These are phyloP conservation scores for Coemansia sp. DNA, from an alignment of 192 early-diverging fungal species.

Conservation along the genomic window DNA sequence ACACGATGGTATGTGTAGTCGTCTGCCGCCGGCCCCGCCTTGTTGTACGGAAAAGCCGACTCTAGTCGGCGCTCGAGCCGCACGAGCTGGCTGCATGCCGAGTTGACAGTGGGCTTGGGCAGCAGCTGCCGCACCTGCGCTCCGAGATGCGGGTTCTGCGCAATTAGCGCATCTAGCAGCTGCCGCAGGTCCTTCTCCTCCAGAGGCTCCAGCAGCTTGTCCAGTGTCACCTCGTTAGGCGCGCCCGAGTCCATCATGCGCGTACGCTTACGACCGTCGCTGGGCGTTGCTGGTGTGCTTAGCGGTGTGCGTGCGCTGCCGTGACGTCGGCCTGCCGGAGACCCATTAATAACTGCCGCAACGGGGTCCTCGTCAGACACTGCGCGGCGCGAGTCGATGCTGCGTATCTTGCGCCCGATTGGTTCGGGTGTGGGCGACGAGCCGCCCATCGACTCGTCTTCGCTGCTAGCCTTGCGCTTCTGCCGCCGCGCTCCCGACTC, in stretches of 20 bases:
- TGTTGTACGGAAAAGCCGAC: slow-evolving; percentile 85
- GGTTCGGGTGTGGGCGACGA: slow-evolving; percentile 49
- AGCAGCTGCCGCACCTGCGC: slow-evolving; percentile 69
- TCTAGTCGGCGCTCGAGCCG: slow-evolving; percentile 69
- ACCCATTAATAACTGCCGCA: slow-evolving; percentile 16
- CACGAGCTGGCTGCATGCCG: slow-evolving; percentile 65
- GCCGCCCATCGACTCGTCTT: slow-evolving; percentile 52
- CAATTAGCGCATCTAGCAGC: slow-evolving; percentile 72
- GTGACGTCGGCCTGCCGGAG: slow-evolving; percentile 11
- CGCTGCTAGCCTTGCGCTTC: slow-evolving; percentile 52
- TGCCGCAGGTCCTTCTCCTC: slow-evolving; percentile 72
- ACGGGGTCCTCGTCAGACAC: slow-evolving; percentile 17
- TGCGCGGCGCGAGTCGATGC: slow-evolving; percentile 16
- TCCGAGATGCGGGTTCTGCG: slow-evolving; percentile 70
- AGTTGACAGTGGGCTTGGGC: slow-evolving; percentile 82
- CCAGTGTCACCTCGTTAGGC: slow-evolving; percentile 42
- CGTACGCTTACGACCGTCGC: slow-evolving; percentile 38
- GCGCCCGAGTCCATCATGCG: slow-evolving; percentile 21
- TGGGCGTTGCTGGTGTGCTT: neutral
- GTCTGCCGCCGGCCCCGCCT: slow-evolving; percentile 71
- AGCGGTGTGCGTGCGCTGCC: neutral
- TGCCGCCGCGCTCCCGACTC: slow-evolving; percentile 21
- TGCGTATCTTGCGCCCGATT: slow-evolving; percentile 21
- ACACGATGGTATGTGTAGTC: slow-evolving; percentile 92
- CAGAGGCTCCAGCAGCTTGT: slow-evolving; percentile 60